Conservation (phyloP, 129 eudicot species). For the Escallonia rubra region DNA sequence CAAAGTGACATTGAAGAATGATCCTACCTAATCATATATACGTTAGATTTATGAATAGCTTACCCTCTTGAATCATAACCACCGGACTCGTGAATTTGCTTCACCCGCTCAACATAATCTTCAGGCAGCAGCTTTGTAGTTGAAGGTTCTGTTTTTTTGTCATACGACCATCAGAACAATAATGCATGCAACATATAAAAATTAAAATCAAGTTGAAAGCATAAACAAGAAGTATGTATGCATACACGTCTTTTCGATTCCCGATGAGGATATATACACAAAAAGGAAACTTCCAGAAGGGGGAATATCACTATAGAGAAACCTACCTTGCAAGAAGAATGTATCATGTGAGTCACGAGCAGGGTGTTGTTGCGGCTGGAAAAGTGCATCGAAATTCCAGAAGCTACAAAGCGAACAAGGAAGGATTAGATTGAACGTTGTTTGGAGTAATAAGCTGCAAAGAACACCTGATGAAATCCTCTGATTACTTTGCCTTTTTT, state of each 20-base stretch:
- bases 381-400: slow-evolving; percentile 98
- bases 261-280: no score
- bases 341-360: slow-evolving; percentile 99
- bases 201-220: background rate
- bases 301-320: background rate
- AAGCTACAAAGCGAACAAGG: slow-evolving; percentile 40
- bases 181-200: slow-evolving; percentile 1
- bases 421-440: background rate
- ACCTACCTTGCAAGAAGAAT: slow-evolving; percentile 76
- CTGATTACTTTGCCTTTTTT: no score
- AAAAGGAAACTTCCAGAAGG: no score
- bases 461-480: background rate
- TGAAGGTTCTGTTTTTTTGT: slow-evolving; percentile 65
- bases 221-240: no score
- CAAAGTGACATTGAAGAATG: background rate
- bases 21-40: background rate
- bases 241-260: no score
- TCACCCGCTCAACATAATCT: slow-evolving; percentile 90
- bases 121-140: slow-evolving; percentile 83
- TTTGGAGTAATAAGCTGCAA: background rate
- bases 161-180: slow-evolving; percentile 11
- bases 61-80: slow-evolving; percentile 98
- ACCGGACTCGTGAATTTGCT: slow-evolving; percentile 84
- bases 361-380: slow-evolving; percentile 99
- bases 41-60: background rate